phyloP scores from a whole-genome alignment of 2,329 filamentous ascomycete species.

The Laburnicola sp. region DNA sequence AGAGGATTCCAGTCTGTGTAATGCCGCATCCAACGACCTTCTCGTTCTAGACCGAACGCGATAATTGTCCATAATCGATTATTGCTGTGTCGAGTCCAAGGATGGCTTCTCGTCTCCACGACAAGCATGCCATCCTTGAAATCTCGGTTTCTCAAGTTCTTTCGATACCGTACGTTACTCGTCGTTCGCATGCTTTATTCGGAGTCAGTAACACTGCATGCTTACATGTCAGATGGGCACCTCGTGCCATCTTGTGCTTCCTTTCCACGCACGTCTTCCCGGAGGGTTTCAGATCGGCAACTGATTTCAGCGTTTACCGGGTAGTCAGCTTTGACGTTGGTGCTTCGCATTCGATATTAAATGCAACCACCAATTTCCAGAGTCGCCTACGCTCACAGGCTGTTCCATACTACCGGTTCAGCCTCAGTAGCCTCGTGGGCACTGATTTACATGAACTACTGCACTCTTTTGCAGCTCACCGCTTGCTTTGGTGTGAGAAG shows the following conservation, averaged over 20 bases:
- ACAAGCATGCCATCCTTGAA: neutral
- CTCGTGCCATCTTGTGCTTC: constrained; percentile 22
- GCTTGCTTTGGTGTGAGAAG: constrained; percentile 4
- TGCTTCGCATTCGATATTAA: constrained; percentile 20
- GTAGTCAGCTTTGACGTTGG: constrained; percentile 32
- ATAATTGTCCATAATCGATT: neutral
- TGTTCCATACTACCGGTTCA: constrained; percentile 12
- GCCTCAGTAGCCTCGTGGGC: constrained; percentile 7
- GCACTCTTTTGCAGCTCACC: constrained; percentile 7
- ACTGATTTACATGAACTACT: constrained; percentile 15
- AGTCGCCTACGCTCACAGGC: constrained; percentile 9
- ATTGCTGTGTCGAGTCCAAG: neutral
- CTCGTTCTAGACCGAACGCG: neutral
- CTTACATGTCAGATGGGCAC: constrained; percentile 36
- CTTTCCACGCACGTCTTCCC: constrained; percentile 15
- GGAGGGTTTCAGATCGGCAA: constrained; percentile 16
- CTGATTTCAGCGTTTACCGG: constrained; percentile 10
- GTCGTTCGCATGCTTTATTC: constrained; percentile 18
- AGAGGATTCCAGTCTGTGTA: neutral
- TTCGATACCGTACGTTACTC: constrained; percentile 6
- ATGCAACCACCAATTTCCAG: constrained; percentile 12
- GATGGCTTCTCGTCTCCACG: neutral
- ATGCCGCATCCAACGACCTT: constrained; percentile 1
- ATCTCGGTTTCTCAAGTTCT: neutral
- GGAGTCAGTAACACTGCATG: constrained; percentile 32